These are phyloP conservation scores for Fonsecaea nubica DNA, from an alignment of 2,329 filamentous ascomycete species.

Conservation along the genomic window DNA sequence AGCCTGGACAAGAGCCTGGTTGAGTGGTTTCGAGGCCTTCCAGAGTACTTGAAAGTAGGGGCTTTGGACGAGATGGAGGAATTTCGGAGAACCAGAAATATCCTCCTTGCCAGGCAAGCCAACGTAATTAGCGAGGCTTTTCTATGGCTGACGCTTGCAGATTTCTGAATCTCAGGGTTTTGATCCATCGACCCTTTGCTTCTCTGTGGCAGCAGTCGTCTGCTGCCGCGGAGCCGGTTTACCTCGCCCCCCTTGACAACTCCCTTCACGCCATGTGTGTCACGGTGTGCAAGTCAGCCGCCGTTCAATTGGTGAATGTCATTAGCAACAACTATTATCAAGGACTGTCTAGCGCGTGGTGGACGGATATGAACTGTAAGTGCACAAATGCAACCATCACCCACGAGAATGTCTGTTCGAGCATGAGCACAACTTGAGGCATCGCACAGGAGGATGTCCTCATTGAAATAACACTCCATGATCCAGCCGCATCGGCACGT, in stretches of 20 bases:
- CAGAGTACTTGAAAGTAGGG: not conserved
- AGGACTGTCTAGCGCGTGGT: not conserved
- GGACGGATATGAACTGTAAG: slow-evolving; percentile 4
- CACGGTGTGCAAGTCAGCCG: slow-evolving; percentile 1
- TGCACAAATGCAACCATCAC: not conserved
- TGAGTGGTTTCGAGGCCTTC: not conserved
- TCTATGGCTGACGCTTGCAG: not conserved
- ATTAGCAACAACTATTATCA: slow-evolving; percentile 2
- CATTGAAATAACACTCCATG: not conserved
- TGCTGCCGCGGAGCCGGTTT: not conserved
- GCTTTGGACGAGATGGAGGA: slow-evolving; percentile 3
- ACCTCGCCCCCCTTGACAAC: not conserved
- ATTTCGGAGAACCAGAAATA: not conserved
- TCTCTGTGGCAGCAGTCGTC: slow-evolving; percentile 2
- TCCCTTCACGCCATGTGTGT: slow-evolving; percentile 4
- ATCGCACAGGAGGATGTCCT: not conserved
- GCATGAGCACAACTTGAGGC: not conserved
- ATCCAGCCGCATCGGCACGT: not conserved
- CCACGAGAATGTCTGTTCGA: not conserved
- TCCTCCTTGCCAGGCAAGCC: not conserved
- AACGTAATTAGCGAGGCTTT: not conserved
- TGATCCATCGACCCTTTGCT: not conserved
- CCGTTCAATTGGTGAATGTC: slow-evolving; percentile 1
- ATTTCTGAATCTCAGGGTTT: not conserved
- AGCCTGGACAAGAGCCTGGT: slow-evolving; percentile 3